phyloP scores from a whole-genome alignment of 2,329 filamentous ascomycete genomes.

The Capronia americana region DNA sequence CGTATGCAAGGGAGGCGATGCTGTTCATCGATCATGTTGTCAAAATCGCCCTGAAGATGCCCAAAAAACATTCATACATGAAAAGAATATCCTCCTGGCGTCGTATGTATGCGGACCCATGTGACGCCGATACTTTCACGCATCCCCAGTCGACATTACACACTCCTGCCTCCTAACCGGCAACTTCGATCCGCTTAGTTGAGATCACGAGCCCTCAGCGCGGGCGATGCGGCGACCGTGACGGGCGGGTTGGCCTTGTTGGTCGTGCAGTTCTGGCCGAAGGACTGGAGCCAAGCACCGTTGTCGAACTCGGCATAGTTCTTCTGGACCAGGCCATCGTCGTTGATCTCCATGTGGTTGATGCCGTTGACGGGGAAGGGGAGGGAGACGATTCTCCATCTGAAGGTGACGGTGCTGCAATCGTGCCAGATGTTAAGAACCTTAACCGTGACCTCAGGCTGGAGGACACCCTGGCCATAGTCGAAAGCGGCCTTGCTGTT shows the following conservation, averaged over 20 bases:
- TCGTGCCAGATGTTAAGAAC: constrained; percentile 36
- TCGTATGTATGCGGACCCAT: not conserved
- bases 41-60: constrained; percentile 21
- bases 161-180: not conserved
- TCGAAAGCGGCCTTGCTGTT: constrained; percentile 36
- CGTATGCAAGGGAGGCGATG: constrained; percentile 4
- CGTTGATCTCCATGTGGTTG: constrained; percentile 36
- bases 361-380: constrained; percentile 36
- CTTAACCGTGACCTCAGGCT: constrained; percentile 29
- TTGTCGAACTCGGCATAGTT: constrained; percentile 40
- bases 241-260: constrained; percentile 14
- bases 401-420: constrained; percentile 39
- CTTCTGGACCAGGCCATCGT: constrained; percentile 35
- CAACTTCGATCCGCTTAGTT: not conserved
- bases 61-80: constrained; percentile 3
- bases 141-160: not conserved
- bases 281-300: constrained; percentile 38
- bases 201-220: constrained; percentile 11
- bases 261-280: constrained; percentile 33
- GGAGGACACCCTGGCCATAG: constrained; percentile 31
- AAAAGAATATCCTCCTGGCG: constrained; percentile 14
- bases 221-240: constrained; percentile 12
- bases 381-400: constrained; percentile 33
- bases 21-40: constrained; percentile 14
- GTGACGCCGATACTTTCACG: not conserved